These are phyloP conservation scores for Claviceps purpurea DNA, from an alignment of 2,329 filamentous ascomycete genomes.

Conservation along the genomic window DNA sequence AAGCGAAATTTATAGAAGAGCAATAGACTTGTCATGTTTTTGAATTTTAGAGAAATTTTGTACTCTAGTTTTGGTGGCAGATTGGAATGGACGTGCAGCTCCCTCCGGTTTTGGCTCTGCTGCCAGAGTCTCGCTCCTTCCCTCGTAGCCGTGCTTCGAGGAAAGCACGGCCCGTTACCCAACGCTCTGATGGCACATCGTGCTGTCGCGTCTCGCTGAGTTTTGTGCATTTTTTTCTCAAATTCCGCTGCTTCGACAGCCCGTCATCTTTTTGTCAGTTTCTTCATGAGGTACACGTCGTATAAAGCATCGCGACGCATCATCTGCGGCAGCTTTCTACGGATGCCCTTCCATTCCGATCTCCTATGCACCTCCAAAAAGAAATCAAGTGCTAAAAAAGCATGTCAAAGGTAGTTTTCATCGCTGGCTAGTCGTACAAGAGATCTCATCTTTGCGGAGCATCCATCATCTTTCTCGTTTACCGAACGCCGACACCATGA, in stretches of 20 bases:
- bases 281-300: neutral
- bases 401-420: neutral
- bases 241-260: neutral
- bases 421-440: slow-evolving; percentile 3
- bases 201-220: neutral
- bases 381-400: neutral
- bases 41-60: too few species aligned
- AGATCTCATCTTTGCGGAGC: neutral
- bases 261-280: neutral
- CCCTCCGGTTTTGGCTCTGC: neutral
- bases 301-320: neutral
- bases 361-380: neutral
- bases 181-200: neutral
- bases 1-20: too few species aligned
- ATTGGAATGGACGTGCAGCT: neutral
- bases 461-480: neutral
- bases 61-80: neutral
- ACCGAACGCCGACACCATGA: slow-evolving; percentile 6
- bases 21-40: too few species aligned
- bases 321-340: neutral
- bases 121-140: neutral
- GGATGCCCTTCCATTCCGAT: neutral
- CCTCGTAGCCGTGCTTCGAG: neutral
- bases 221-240: neutral
- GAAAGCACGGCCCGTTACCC: neutral